Base-by-base conservation (phyloP, 2,329 filamentous ascomycete species). In the Penicillium sp. region DNA sequence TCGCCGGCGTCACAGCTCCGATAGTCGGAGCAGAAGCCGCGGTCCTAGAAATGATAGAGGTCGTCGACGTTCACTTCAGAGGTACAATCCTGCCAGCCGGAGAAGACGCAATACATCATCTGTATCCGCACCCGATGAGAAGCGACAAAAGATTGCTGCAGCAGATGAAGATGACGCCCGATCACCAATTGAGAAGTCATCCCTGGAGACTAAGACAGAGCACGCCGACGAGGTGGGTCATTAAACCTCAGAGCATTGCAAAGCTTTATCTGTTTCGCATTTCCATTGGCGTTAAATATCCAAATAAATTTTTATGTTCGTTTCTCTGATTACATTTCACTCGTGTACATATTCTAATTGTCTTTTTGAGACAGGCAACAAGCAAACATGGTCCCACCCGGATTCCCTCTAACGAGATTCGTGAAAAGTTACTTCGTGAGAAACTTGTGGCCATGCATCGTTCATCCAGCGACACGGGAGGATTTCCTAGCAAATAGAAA, bases 51-150 rank as follows among this genome's bases (percentile, higher is more conserved):
- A 61, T 58, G 73, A 75, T 40, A 67, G 68, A 51, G 77, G 76
- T 60, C 71, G 77, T 59, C 74, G 75, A 53, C 74, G 74, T 48
- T 80, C 78, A 13, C 63, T 78, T 53, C 67, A 75, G 62, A 73
- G 75, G 71, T 79, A 78, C 70, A 74, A 73, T 50, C 75, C 76
- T 33, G 69, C 66, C 33, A 69, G 64, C 19, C 74, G 74, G 55
- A 73, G 72, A 63, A 68, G 71, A 59, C 75, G 70, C 62, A 77
- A 76, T 56, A 13, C 42, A 31, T 75, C 75, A 59, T 76, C 77
- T 42, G 67, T 70, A 56, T 76, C 75, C 57, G 70, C 68, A 59
- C 73, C 71, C 51, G 68, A 68, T 66, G 71, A 74, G 39, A 79
- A 78, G 61, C 69, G 72, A 62, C 71, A 70, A 55, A 75, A 69